Evolutionary conservation across 805 yeast genomes (phyloP), one percentile per base, ranked within the genome.

Genomic region (Wickerhamomyces tratensis): DNA sequence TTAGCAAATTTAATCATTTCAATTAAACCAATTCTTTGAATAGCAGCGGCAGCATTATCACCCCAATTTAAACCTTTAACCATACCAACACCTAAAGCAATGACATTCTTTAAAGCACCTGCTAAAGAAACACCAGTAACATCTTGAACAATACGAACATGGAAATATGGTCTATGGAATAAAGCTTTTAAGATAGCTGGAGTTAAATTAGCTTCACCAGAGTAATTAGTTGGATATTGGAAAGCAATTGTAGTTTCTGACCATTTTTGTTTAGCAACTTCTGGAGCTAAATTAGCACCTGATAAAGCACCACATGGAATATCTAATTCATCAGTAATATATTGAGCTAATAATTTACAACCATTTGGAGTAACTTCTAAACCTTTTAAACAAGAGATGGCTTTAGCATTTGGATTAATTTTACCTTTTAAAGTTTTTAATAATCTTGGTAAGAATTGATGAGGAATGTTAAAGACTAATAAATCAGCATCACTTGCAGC

Each of bases 1-100:
- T 77, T 72, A 36, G 95, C 93, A 64, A 93, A 93, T 60, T 76
- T 76, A 62, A 89, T 84, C 58, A 85, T 86, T 69, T 93, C 98
- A 57, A 82, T 75, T 50, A 93, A 68, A 39, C 98, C 98, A 52
- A 91, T 83, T 69, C 98, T 78, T 89, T 91, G 94, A 56, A 93
- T 81, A 37, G 98, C 98, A 43, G 98, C 83, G 66, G 91, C 88
- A 50, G 98, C 98, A 63, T 93, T 93, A 66, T 88, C 96, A 64
- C 98, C 98, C 98, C 98, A 93, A 49, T 95, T 96, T 49, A 86
- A 74, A 54, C 98, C 98, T 65, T 87, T 95, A 48, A 91, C 98
- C 60, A 93, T 86, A 43, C 98, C 98, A 47, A 94, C 96, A 49
- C 96, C 94, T 58, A 88, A 71, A 34, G 98, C 98, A 48, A 91